A percentile compares a stretch with the other conserved stretches of the same genome.
Conservation (phyloP, 306 rosid species). For the Carpinus viminea region DNA sequence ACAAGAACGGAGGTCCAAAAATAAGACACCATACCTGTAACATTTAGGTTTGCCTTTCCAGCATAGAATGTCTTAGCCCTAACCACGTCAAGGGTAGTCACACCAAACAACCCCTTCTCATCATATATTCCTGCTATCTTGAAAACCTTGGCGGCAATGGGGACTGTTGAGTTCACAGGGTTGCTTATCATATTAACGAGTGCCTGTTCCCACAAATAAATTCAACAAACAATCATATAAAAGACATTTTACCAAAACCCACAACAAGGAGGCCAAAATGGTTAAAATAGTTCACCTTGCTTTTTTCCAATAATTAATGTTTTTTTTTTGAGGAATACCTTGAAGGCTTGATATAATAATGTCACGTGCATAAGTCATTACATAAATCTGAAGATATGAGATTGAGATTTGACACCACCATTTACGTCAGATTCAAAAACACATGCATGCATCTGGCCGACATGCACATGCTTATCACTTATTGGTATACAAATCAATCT, state of each 20-base stretch:
- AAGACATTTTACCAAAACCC: not conserved
- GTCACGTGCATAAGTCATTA: too few relatives aligned
- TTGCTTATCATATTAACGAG: constrained; percentile 93
- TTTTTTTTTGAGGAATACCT: too few relatives aligned
- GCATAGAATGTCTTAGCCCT: constrained; percentile 97
- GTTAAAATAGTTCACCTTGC: too few relatives aligned
- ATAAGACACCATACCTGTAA: constrained; percentile 59
- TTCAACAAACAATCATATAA: constrained; percentile 1
- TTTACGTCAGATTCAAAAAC: not conserved
- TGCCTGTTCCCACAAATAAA: constrained; percentile 51
- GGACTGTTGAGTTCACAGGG: constrained; percentile 97
- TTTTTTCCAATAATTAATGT: too few relatives aligned
- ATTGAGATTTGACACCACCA: not conserved
- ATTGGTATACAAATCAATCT: too few relatives aligned
- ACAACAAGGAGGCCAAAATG: not conserved
- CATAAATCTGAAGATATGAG: too few relatives aligned
- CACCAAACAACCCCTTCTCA: constrained; percentile 88
- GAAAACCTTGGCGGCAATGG: constrained; percentile 95
- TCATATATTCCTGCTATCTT: constrained; percentile 89
- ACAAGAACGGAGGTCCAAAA: not conserved
- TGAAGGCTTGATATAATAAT: too few relatives aligned
- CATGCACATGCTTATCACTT: not conserved
- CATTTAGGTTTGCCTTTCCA: constrained; percentile 84
- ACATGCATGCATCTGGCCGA: too few relatives aligned
- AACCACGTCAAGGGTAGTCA: constrained; percentile 96